Evolutionary conservation across 331 rosid species (phyloP).

Genomic region (Arachis monticola): DNA sequence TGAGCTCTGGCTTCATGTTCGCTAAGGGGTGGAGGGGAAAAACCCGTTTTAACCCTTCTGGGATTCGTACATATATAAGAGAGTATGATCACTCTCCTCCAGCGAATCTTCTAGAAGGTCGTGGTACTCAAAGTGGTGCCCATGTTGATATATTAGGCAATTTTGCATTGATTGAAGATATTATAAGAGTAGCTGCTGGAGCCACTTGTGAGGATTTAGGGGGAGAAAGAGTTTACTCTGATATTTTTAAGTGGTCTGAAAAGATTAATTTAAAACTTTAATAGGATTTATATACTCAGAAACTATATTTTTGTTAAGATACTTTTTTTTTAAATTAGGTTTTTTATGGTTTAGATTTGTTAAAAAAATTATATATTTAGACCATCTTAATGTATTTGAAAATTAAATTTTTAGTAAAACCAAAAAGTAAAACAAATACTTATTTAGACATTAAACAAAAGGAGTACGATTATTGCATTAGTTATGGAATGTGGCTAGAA

Average conservation of each 20-base stretch:
- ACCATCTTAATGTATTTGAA: too few relatives aligned
- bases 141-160: conserved; percentile 95
- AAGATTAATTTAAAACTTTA: conserved; percentile 61
- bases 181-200: conserved; percentile 83
- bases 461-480: not conserved
- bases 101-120: conserved; percentile 79
- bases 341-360: too few relatives aligned
- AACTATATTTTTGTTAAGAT: too few relatives aligned
- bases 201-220: conserved; percentile 78
- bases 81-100: conserved; percentile 89
- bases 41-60: conserved; percentile 83
- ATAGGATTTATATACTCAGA: conserved; percentile 41
- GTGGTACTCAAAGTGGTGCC: conserved; percentile 90
- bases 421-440: too few relatives aligned
- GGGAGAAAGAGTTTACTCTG: conserved; percentile 75
- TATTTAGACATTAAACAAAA: too few relatives aligned
- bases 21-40: conserved; percentile 87
- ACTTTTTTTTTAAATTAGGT: too few relatives aligned
- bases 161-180: conserved; percentile 81
- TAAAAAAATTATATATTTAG: too few relatives aligned
- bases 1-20: conserved; percentile 88
- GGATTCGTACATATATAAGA: conserved; percentile 63
- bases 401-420: too few relatives aligned
- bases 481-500: not conserved
- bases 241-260: conserved; percentile 80